phyloP scores from a whole-genome alignment of 108 stramenopile genomes.

The Schizochytrium sp. region DNA sequence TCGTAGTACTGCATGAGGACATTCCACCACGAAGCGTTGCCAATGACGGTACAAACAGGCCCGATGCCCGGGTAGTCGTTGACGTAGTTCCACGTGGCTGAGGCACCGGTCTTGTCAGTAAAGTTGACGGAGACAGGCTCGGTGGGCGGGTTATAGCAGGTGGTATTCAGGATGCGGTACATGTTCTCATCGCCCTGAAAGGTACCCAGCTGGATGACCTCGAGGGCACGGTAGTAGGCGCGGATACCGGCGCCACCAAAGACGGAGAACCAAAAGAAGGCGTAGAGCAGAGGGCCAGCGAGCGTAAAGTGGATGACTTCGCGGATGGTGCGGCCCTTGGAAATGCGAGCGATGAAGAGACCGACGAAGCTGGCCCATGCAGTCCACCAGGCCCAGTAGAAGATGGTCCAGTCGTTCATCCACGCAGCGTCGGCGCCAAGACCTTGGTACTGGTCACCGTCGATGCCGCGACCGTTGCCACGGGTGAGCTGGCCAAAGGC shows the following conservation, averaged over 20 bases:
- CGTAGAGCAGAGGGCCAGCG: conserved; percentile 35
- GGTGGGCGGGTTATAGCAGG: conserved; percentile 51
- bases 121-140: conserved; percentile 30
- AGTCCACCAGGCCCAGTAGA: conserved; percentile 64
- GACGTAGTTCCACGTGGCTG: not conserved
- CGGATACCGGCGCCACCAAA: conserved; percentile 57
- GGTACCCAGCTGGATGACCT: not conserved
- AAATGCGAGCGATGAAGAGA: conserved; percentile 58
- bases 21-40: conserved; percentile 43
- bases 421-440: conserved; percentile 36
- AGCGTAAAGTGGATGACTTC: conserved; percentile 37
- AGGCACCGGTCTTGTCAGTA: not conserved
- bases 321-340: conserved; percentile 49
- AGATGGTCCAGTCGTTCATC: conserved; percentile 57
- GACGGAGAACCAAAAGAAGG: conserved; percentile 48
- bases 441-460: conserved; percentile 27
- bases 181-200: conserved; percentile 26
- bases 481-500: conserved; percentile 9
- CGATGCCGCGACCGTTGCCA: conserved; percentile 37
- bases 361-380: conserved; percentile 63
- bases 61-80: not conserved
- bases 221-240: conserved; percentile 32
- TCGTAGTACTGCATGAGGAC: conserved; percentile 46
- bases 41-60: not conserved
- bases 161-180: conserved; percentile 23